phyloP scores from a whole-genome alignment of 257 asterid species.

The Craterostigma plantagineum region DNA sequence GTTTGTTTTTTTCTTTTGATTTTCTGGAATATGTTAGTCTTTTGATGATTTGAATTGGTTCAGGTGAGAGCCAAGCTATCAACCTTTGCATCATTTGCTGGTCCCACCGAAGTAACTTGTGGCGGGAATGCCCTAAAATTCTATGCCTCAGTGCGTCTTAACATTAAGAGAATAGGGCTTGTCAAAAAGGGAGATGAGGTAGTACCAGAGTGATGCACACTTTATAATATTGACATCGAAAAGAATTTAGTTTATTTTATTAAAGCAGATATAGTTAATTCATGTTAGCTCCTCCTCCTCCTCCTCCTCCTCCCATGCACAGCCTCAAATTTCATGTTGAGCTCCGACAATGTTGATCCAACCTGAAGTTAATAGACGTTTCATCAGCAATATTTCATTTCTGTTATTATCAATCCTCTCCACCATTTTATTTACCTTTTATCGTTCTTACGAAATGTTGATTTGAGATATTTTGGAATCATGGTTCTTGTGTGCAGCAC shows the following conservation, averaged over 20 bases:
- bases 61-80: constrained; percentile 77
- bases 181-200: constrained; percentile 90
- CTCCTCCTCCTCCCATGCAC: too few species aligned
- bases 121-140: constrained; percentile 98
- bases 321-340: too few species aligned
- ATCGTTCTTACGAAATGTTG: too few species aligned
- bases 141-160: constrained; percentile 88
- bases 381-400: too few species aligned
- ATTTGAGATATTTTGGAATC: too few species aligned
- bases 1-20: neutral
- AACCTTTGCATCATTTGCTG: constrained; percentile 71
- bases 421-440: too few species aligned
- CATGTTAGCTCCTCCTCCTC: too few species aligned
- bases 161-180: constrained; percentile 64
- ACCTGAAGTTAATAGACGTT: too few species aligned
- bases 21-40: neutral
- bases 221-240: neutral
- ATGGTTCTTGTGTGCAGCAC: too few species aligned
- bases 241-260: neutral
- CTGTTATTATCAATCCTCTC: too few species aligned
- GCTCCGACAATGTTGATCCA: too few species aligned
- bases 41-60: constrained; percentile 1
- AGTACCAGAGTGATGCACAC: neutral
- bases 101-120: constrained; percentile 91
- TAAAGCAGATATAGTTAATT: neutral